Conservation (phyloP, 2,329 filamentous ascomycete genomes). For the Pseudocercospora pini-densiflorae region DNA sequence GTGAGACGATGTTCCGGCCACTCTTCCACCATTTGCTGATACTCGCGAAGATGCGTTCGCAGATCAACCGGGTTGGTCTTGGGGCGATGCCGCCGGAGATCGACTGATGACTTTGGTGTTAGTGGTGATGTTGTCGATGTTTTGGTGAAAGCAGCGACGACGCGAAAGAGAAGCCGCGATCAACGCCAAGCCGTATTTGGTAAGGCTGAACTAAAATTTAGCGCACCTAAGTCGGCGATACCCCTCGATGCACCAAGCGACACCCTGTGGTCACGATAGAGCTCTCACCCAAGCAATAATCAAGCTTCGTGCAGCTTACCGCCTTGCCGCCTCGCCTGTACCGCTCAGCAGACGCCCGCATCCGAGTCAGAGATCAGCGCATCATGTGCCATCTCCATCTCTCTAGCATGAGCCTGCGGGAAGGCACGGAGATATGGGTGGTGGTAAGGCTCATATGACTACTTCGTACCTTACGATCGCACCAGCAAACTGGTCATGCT, state of each 20-base stretch:
- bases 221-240: background rate
- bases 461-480: background rate
- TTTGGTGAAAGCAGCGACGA: background rate
- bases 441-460: conserved; percentile 3
- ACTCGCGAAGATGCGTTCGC: too few species aligned
- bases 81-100: background rate
- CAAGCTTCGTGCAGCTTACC: background rate
- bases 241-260: background rate
- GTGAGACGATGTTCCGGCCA: too few species aligned
- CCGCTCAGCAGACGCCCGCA: too few species aligned
- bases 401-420: background rate
- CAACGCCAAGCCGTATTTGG: background rate
- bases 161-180: background rate
- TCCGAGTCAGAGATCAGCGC: background rate
- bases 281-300: background rate
- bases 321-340: too few species aligned
- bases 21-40: too few species aligned
- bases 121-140: background rate
- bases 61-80: too few species aligned
- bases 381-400: background rate
- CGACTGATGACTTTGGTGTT: too few species aligned
- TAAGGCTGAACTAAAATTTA: background rate
- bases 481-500: background rate
- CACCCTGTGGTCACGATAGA: background rate
- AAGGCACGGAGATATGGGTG: background rate